Evolutionary conservation across 176 grass and related monocot genomes (phyloP).

Genomic region (Avena sativa): DNA sequence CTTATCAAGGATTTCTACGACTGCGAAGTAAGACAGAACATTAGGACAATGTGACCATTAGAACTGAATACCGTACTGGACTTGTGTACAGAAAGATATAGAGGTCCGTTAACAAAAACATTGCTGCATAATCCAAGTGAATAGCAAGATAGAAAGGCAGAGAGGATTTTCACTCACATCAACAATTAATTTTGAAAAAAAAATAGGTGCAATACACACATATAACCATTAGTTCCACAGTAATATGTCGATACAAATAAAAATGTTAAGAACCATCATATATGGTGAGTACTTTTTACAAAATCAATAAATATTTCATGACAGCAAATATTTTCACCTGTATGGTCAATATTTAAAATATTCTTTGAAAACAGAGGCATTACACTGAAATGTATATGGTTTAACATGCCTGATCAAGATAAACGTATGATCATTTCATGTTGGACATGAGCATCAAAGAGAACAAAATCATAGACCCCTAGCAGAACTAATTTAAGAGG

Average conservation of each 20-base stretch:
- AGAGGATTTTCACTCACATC: neutral
- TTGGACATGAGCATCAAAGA: neutral
- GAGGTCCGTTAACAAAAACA: neutral
- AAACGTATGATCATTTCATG: neutral
- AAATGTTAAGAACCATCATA: neutral
- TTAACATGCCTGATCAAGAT: neutral
- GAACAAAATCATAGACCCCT: neutral
- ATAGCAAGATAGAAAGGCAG: neutral
- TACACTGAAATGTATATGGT: neutral
- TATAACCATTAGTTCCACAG: neutral
- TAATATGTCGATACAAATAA: neutral
- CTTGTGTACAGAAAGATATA: neutral
- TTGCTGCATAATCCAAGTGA: neutral
- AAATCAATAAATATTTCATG: neutral
- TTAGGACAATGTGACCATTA: neutral
- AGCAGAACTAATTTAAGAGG: neutral
- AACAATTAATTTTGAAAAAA: neutral
- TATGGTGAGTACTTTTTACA: neutral
- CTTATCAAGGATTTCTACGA: slow-evolving; percentile 31
- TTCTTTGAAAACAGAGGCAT: neutral
- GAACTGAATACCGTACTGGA: neutral
- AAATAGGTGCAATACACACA: neutral
- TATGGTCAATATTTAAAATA: neutral
- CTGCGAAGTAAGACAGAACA: neutral
- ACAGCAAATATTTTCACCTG: neutral